A percentile compares a stretch with the other conserved stretches of the same genome.
Conservation (phyloP, 768 basidiomycete species). For the Sporobolomyces roseus region DNA sequence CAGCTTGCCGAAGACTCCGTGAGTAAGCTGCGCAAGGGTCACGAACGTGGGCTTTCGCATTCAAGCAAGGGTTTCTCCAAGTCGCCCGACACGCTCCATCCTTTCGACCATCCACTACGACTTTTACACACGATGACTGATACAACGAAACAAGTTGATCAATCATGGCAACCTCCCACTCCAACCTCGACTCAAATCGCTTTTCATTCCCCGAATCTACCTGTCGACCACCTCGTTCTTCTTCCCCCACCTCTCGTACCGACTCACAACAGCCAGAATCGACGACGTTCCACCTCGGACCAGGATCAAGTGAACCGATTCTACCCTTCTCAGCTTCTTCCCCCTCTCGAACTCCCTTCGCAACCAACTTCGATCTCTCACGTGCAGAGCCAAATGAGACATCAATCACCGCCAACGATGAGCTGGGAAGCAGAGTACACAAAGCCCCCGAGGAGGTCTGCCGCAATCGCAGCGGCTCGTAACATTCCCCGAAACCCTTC, state of each 20-base stretch:
- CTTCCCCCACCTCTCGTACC: constrained; percentile 23
- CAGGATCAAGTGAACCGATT: background rate
- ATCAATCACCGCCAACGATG: background rate
- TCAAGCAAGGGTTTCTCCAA: too few species aligned
- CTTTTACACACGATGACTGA: background rate
- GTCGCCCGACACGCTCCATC: background rate
- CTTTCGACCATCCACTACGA: background rate
- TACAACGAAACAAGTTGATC: background rate
- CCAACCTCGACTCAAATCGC: constrained; percentile 18
- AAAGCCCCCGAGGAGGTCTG: constrained; percentile 19
- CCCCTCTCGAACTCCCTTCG: background rate
- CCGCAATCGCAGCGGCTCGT: constrained; percentile 20
- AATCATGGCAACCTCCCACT: constrained; percentile 25
- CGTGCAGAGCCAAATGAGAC: background rate
- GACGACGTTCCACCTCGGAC: background rate
- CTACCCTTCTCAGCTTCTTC: constrained; percentile 2
- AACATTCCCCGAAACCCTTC: constrained; percentile 26
- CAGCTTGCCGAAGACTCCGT: too few species aligned
- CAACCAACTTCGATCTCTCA: background rate
- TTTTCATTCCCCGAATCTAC: constrained; percentile 15
- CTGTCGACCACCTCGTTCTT: constrained; percentile 33
- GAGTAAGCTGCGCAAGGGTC: too few species aligned
- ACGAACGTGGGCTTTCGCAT: too few species aligned
- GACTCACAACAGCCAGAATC: background rate
- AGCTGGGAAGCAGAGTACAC: background rate